Evolutionary conservation across 768 basidiomycete genomes (phyloP), one percentile per base, ranked within the genome.

Genomic region (Agrocybe chaxingu): DNA sequence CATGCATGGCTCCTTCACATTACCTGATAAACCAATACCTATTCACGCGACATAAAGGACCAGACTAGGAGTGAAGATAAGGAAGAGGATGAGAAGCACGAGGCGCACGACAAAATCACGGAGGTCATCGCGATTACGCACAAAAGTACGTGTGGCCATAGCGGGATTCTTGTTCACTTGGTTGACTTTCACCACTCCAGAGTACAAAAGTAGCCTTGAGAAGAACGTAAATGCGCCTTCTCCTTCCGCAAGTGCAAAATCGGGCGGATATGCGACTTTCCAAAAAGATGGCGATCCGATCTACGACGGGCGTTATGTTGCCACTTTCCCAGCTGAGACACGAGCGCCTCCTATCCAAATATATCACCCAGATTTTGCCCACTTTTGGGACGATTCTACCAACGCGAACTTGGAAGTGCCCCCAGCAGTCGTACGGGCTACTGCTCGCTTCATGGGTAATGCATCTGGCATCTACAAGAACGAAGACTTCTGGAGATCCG

Each of bases 331-430:
- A 24, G 54, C 45, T 34, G 47, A 51, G 40, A 59, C 53, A 24
- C 32, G 58, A 13, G 51, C 56, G n/a, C 60, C 58, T 48, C 63
- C 60, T 11, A 47, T 65, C 42, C 55, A 62, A 52, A 34, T 63
- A 37, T 63, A 58, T 51, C 58, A 65, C 53, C 59, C 58, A 8
- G 61, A 47, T 45, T 63, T 63, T 50, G 58, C 36, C 34, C 48
- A 55, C 24, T 65, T 65, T 51, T 53, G 55, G 48, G 54, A 55
- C 19, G 49, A 53, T 40, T 24, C 56, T 38, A 47, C 40, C 46
- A 51, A 51, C 38, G 38, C 30, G n/a, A 48, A 57, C 47, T 40
- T 40, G 29, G 18, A 16, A 16, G 38, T 62, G 50, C 55, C 61
- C 18, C 42, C 48, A 10, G 48, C 48, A 13, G 44, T 61, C 48